phyloP scores from a whole-genome alignment of 257 asterid genomes.

The Nicotiana otophora region DNA sequence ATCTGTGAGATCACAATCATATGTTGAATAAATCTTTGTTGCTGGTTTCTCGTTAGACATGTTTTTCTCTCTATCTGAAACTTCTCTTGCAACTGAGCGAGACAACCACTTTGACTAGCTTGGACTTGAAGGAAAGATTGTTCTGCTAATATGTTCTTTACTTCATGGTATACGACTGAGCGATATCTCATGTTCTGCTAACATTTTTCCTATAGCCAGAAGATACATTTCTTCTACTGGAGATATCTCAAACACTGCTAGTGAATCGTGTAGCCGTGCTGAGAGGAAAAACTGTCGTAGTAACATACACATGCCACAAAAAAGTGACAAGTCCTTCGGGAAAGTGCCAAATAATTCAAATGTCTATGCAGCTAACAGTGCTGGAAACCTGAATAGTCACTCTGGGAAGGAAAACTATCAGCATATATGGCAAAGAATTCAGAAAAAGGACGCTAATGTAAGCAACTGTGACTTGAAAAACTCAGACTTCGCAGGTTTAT shows the following conservation, averaged over 20 bases:
- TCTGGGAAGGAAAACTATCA: slow-evolving; percentile 14
- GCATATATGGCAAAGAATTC: slow-evolving; percentile 15
- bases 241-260: not conserved
- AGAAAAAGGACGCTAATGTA: slow-evolving; percentile 5
- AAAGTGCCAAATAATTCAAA: not conserved
- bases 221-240: not conserved
- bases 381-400: not conserved
- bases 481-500: not conserved
- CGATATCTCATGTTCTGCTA: not conserved
- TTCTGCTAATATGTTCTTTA: not conserved
- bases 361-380: not conserved
- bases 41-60: not conserved
- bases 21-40: not conserved
- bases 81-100: not conserved
- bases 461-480: slow-evolving; percentile 3
- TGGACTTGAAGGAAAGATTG: not conserved
- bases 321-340: not conserved
- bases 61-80: not conserved
- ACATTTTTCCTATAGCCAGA: not conserved
- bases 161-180: no score
- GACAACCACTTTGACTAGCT: not conserved
- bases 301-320: not conserved
- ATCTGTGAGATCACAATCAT: no score
- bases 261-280: not conserved
- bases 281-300: not conserved